Conservation (phyloP, 192 early-diverging fungal genomes). For the Coemansia nantahalensis region DNA sequence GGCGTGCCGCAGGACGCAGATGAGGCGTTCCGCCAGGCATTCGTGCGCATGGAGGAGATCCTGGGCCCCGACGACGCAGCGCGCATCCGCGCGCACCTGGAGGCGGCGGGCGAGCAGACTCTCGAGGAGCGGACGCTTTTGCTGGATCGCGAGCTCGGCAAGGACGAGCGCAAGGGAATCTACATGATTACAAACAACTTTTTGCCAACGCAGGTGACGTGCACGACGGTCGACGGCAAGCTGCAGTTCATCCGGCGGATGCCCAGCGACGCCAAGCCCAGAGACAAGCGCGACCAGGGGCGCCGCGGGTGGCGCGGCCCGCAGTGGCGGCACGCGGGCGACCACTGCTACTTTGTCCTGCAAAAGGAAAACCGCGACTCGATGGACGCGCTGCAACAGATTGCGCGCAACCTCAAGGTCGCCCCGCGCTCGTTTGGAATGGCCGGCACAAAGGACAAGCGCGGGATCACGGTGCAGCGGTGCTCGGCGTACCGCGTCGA, state of each 20-base stretch:
- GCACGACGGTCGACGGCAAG: conserved; percentile 41
- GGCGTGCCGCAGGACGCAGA: conserved; percentile 27
- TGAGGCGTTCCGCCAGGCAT: conserved; percentile 27
- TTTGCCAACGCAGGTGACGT: conserved; percentile 29
- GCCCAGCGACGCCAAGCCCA: background rate
- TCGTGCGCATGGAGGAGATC: conserved; percentile 21
- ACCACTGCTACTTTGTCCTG: conserved; percentile 81
- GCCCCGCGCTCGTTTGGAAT: conserved; percentile 63
- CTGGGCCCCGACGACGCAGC: conserved; percentile 22
- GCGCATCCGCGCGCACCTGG: conserved; percentile 25
- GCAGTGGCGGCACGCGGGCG: conserved; percentile 63
- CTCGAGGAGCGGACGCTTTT: conserved; percentile 16
- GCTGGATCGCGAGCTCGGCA: conserved; percentile 33
- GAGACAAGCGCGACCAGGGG: background rate
- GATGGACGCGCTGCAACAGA: conserved; percentile 73
- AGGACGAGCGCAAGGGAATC: conserved; percentile 32
- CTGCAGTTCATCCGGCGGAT: conserved; percentile 28
- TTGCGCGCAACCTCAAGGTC: conserved; percentile 15
- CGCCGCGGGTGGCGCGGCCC: conserved; percentile 5
- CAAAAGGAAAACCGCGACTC: conserved; percentile 95
- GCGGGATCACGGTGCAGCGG: conserved; percentile 84
- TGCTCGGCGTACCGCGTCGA: conserved; percentile 67
- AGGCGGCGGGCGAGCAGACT: conserved; percentile 11
- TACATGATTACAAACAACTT: conserved; percentile 55
- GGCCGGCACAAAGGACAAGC: conserved; percentile 94